Evolutionary conservation across 495 filamentous ascomycete genomes (phyloP).

Genomic region (Neurospora sp.): DNA sequence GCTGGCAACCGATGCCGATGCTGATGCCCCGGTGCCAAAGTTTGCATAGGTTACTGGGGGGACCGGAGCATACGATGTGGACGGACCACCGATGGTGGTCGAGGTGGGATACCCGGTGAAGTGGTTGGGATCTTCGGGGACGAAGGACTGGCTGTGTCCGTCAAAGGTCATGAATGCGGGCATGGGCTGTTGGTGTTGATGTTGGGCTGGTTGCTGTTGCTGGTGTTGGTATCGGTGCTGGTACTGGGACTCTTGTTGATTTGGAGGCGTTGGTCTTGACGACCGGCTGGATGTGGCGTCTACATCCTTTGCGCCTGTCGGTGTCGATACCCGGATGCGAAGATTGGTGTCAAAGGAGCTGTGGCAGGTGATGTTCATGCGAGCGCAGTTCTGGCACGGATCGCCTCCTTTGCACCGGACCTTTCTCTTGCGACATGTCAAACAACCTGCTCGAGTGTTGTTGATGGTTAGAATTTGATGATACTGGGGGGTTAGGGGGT

Average conservation of each 20-base stretch:
- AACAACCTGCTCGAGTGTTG: conserved; percentile 14
- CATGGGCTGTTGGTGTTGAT: background rate
- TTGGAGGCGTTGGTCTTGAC: background rate
- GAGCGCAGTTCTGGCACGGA: conserved; percentile 25
- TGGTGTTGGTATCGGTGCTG: background rate
- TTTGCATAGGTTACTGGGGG: background rate
- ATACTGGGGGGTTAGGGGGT: background rate
- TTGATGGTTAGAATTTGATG: background rate
- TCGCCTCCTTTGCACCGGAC: conserved; percentile 26
- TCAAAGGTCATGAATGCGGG: background rate
- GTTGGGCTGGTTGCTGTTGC: background rate
- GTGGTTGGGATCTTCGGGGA: conserved; percentile 4
- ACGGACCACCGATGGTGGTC: background rate
- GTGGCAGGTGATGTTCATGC: conserved; percentile 26
- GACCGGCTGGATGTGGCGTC: conserved; percentile 7
- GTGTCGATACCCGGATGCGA: conserved; percentile 18
- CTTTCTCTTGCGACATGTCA: conserved; percentile 29
- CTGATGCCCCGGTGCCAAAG: background rate
- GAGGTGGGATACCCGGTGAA: background rate
- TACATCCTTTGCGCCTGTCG: conserved; percentile 18
- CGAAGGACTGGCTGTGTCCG: conserved; percentile 3
- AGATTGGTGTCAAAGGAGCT: conserved; percentile 29
- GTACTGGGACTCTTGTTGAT: background rate
- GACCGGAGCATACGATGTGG: background rate
- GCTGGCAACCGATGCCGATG: background rate